phyloP scores from a whole-genome alignment of 1,284 basidiomycete species.

The Pulveroboletus sp. region DNA sequence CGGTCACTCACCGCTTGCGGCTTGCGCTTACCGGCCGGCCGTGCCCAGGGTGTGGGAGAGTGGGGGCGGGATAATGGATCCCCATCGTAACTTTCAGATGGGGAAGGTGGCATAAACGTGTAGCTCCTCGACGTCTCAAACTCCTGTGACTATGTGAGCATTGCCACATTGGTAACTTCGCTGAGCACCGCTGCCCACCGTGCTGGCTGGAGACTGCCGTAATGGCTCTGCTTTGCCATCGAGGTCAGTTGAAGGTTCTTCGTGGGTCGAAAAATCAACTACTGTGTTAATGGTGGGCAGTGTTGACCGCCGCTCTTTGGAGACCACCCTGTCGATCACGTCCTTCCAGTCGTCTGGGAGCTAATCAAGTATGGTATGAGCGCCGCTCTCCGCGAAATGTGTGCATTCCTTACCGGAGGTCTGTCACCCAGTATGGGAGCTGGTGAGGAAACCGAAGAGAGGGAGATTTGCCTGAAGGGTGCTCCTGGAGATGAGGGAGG shows the following conservation, averaged over 20 bases:
- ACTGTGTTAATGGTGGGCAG: slow-evolving; percentile 40
- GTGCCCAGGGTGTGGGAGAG: slow-evolving; percentile 38
- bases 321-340: slow-evolving; percentile 43
- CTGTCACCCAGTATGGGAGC: slow-evolving; percentile 36
- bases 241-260: slow-evolving; percentile 31
- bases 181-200: slow-evolving; percentile 36
- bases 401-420: slow-evolving; percentile 45
- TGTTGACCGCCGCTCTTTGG: slow-evolving; percentile 36
- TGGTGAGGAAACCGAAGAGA: slow-evolving; percentile 29
- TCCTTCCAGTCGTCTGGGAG: slow-evolving; percentile 54
- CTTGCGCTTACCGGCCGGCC: slow-evolving; percentile 34
- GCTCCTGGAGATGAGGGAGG: slow-evolving; percentile 37
- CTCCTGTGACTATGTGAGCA: slow-evolving; percentile 38
- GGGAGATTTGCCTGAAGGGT: slow-evolving; percentile 35
- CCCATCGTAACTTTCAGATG: slow-evolving; percentile 39
- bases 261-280: slow-evolving; percentile 38
- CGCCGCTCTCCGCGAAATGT: neutral
- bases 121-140: slow-evolving; percentile 35
- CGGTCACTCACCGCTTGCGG: slow-evolving; percentile 37
- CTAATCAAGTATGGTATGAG: slow-evolving; percentile 36
- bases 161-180: slow-evolving; percentile 28
- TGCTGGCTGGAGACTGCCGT: slow-evolving; percentile 40
- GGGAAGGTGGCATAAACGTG: slow-evolving; percentile 39
- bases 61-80: slow-evolving; percentile 39
- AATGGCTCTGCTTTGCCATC: slow-evolving; percentile 37